Base-by-base conservation (phyloP, 768 basidiomycete genomes). In the Sarcomyxa edulis region DNA sequence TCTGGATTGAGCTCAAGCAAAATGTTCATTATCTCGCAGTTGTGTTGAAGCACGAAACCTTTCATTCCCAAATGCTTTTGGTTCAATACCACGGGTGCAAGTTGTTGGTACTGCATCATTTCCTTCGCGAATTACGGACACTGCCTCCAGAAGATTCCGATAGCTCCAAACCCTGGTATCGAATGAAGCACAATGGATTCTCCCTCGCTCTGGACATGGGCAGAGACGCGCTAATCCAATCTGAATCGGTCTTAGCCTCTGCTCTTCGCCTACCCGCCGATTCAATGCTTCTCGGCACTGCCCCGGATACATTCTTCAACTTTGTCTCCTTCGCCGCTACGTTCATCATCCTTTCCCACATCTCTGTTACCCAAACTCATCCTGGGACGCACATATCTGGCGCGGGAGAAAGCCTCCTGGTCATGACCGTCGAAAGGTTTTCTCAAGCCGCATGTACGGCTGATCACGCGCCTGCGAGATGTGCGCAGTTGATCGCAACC, bases 311-410 rank as follows among this genome's bases (percentile, higher is more conserved):
- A 25, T 38, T 68, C 20, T 71, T 62, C 35, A 29, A 37, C 35
- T 40, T 41, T 16, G 31, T 46, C 35, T 53, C 60, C 0, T 67
- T 71, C 36, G 65, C 71, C 29, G 64, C 70, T 4, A 57, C 66
- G 2, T 71, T 60, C 33, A 42, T 74, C 34, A 59, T 72, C 35
- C 51, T 66, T 8, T 58, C 61, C 28, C 74, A 71, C 47, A 68
- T 69, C 50, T 59, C 52, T 32, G 52, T 68, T 16, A 41, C 56
- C 18, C 62, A 71, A 41, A 51, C 59, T 18, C 45, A 48, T 0
- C n/a, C n/a, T n/a, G 54, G 56, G 7, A 50, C 57, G 27, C 59
- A 59, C 11, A 49, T 71, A 23, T 54, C 59, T 0, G 66, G 64
- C 6, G 60, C 61, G 12, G 62, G 59, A 33, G 67, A 69, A 42